Conservation (phyloP, 441 rosid species). For the Gossypium lobatum region DNA sequence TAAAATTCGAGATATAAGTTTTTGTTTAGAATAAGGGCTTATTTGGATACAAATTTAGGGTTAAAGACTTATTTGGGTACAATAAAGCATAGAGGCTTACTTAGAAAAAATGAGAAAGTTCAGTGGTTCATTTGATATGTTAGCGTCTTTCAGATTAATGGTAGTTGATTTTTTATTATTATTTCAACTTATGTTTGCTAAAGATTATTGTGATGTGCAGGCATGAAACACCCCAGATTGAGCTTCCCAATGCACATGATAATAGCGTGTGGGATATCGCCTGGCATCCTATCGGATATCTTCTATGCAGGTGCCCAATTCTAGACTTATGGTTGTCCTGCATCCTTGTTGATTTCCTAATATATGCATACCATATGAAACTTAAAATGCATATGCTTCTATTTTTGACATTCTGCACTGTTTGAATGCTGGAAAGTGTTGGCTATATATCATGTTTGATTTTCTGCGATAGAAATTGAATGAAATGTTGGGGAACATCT, state of each 20-base stretch:
- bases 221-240: constrained; percentile 92
- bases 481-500: neutral
- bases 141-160: constrained; percentile 7
- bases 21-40: neutral
- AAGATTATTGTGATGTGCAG: constrained; percentile 36
- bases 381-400: neutral
- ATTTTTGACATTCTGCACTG: neutral
- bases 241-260: constrained; percentile 80
- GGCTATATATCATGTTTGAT: neutral
- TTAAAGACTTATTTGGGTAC: neutral
- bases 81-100: neutral
- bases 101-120: neutral
- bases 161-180: neutral
- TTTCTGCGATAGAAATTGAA: neutral
- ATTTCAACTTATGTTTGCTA: constrained; percentile 9
- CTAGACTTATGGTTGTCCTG: constrained; percentile 3
- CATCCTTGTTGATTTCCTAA: constrained; percentile 2
- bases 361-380: neutral
- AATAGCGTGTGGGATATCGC: constrained; percentile 95
- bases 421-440: neutral
- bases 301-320: constrained; percentile 77
- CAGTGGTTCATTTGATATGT: neutral
- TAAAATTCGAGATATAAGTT: neutral
- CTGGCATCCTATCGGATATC: constrained; percentile 99
- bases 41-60: neutral